These are phyloP conservation scores for Polygonum aviculare DNA, from an alignment of 148 eudicot species.

Conservation along the genomic window DNA sequence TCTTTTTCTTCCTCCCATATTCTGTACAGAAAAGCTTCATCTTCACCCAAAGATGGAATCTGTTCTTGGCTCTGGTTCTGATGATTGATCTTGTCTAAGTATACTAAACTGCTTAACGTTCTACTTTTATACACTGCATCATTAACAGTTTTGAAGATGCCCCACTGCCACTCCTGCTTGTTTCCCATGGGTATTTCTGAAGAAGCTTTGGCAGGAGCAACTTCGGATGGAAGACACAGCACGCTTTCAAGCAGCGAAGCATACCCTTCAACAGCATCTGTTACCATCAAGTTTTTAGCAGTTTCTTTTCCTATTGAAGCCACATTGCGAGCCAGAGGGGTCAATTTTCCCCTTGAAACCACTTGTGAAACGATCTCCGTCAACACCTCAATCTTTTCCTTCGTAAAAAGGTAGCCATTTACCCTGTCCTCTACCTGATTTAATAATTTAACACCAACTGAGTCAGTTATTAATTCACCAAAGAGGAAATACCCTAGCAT, in stretches of 20 bases:
- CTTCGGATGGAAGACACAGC: conserved; percentile 78
- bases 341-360: conserved; percentile 51
- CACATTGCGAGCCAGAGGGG: conserved; percentile 52
- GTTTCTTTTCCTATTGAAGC: conserved; percentile 65
- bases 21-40: conserved; percentile 41
- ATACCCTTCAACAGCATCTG: conserved; percentile 71
- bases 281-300: conserved; percentile 61
- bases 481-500: neutral
- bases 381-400: conserved; percentile 49
- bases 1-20: conserved; percentile 79
- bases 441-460: conserved; percentile 16
- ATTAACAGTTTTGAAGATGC: conserved; percentile 37
- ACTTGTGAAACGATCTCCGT: conserved; percentile 39
- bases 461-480: conserved; percentile 22
- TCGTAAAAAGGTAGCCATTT: conserved; percentile 76
- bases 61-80: conserved; percentile 23
- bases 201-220: conserved; percentile 45
- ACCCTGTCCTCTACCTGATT: conserved; percentile 81
- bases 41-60: conserved; percentile 19
- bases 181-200: conserved; percentile 39
- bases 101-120: conserved; percentile 25
- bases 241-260: conserved; percentile 54
- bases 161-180: conserved; percentile 75
- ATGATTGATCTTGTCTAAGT: conserved; percentile 36
- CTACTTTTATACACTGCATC: conserved; percentile 21